Conservation (phyloP, 176 grass and related monocot genomes). For the Cocos nucifera region DNA sequence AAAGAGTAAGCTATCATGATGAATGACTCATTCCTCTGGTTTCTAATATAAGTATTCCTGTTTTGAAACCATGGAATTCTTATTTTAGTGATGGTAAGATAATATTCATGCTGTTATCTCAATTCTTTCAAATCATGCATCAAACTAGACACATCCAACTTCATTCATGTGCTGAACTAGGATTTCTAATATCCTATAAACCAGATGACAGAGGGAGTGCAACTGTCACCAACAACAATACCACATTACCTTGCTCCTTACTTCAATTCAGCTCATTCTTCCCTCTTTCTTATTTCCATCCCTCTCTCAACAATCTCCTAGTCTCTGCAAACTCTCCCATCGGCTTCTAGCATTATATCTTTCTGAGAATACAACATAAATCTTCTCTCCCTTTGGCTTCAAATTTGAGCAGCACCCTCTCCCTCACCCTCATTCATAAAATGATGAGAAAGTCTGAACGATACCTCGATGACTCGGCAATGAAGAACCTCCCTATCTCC, state of each 20-base stretch:
- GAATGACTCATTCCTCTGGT: no score
- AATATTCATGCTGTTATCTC: no score
- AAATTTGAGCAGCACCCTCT: conserved; percentile 29
- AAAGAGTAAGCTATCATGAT: no score
- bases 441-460: no score
- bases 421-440: conserved; percentile 9
- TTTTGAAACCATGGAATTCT: no score
- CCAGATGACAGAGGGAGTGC: conserved; percentile 27
- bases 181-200: conserved; percentile 27
- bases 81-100: no score
- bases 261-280: conserved; percentile 46
- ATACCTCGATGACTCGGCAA: conserved; percentile 28
- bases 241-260: conserved; percentile 23
- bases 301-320: conserved; percentile 32
- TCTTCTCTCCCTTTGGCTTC: conserved; percentile 30
- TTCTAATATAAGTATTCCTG: no score
- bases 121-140: neutral
- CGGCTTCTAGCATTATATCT: conserved; percentile 37
- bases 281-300: conserved; percentile 30
- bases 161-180: conserved; percentile 38
- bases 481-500: conserved; percentile 39
- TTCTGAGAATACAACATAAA: conserved; percentile 41
- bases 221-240: conserved; percentile 40
- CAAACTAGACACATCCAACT: conserved; percentile 3
- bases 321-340: conserved; percentile 42